These are phyloP conservation scores for Dryas drummondii DNA, from an alignment of 306 rosid genomes.

Conservation along the genomic window DNA sequence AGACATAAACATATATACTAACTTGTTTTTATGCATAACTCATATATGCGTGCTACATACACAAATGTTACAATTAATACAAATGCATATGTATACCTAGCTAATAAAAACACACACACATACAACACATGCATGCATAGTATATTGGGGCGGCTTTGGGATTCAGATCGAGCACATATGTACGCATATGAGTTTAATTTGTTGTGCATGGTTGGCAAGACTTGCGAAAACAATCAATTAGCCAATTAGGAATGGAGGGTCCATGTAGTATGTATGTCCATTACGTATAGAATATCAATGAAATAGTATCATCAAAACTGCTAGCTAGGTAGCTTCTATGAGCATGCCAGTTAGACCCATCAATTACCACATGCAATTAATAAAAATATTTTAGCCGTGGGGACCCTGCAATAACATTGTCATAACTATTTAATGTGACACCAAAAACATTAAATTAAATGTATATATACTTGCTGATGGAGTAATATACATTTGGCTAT, in stretches of 20 bases:
- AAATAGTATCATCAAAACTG: neutral
- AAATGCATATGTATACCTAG: no score
- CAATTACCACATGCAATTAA: neutral
- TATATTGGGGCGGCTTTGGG: constrained; percentile 14
- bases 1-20: no score
- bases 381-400: neutral
- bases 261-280: neutral
- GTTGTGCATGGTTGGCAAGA: constrained; percentile 7
- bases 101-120: neutral
- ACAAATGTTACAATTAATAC: no score
- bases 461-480: neutral
- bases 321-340: neutral
- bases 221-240: constrained; percentile 23
- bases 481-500: no score
- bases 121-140: constrained; percentile 13
- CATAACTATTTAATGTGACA: neutral
- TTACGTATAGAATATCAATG: neutral
- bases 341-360: neutral
- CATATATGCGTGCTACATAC: no score
- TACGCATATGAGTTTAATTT: constrained; percentile 28
- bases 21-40: no score
- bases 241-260: constrained; percentile 12
- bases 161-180: constrained; percentile 39
- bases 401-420: neutral
- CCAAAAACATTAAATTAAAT: neutral